These are phyloP conservation scores for Pelagophyceae sp. DNA, from an alignment of 352 stramenopile species.

Conservation along the genomic window DNA sequence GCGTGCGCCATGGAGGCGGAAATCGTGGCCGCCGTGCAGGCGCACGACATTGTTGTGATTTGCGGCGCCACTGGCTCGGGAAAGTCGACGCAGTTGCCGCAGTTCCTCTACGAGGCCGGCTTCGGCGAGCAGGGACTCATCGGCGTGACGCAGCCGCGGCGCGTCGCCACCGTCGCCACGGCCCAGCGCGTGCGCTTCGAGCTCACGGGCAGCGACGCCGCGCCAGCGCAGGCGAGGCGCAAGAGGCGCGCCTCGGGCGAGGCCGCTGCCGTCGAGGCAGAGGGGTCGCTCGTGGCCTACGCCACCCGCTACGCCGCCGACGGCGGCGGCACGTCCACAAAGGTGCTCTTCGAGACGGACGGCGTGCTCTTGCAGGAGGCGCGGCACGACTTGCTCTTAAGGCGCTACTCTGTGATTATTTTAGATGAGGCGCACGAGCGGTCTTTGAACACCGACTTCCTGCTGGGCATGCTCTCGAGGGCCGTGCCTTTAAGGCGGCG, in stretches of 20 bases:
- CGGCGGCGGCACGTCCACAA: conserved; percentile 72
- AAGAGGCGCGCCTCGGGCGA: no score
- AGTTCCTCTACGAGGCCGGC: conserved; percentile 94
- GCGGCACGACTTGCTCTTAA: conserved; percentile 59
- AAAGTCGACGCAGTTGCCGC: conserved; percentile 95
- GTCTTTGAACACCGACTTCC: conserved; percentile 69
- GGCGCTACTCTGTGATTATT: conserved; percentile 61
- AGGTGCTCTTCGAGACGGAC: conserved; percentile 99
- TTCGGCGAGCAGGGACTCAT: conserved; percentile 63
- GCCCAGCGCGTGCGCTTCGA: conserved; percentile 93
- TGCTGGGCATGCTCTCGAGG: conserved; percentile 87
- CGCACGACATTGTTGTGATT: conserved; percentile 90
- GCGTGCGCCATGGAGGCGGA: conserved; percentile 97
- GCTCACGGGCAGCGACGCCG: conserved; percentile 62
- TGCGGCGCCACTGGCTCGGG: conserved; percentile 95
- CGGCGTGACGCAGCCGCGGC: conserved; percentile 91
- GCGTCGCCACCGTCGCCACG: conserved; percentile 94
- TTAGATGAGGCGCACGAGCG: conserved; percentile 93
- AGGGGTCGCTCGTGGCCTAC: conserved; percentile 83
- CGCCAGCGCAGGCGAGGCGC: no score
- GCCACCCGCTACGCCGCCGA: conserved; percentile 95
- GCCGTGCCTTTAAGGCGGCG: conserved; percentile 84
- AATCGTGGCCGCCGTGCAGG: conserved; percentile 92
- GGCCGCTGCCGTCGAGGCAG: no score
- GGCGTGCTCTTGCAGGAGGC: conserved; percentile 96